These are phyloP conservation scores for Heterococcus sp. DNA, from an alignment of 108 stramenopile genomes.

Conservation along the genomic window DNA sequence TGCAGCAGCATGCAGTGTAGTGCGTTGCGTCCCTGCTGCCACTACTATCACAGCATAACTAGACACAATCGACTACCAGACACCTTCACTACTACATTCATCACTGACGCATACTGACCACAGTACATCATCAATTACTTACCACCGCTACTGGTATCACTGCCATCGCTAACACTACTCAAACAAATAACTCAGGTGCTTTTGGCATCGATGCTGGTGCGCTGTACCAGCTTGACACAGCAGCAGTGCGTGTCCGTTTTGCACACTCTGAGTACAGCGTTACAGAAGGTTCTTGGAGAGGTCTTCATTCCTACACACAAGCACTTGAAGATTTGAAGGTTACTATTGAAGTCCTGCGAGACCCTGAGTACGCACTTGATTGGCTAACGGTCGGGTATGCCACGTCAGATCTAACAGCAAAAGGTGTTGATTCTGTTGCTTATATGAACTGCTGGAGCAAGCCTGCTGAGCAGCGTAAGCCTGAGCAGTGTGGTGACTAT, in stretches of 20 bases:
- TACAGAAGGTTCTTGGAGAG: conserved; percentile 22
- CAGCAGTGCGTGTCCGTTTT: conserved; percentile 49
- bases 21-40: no score
- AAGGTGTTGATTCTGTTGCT: conserved; percentile 62
- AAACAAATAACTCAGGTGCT: conserved; percentile 56
- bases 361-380: conserved; percentile 28
- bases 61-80: no score
- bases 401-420: conserved; percentile 71
- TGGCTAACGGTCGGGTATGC: conserved; percentile 64
- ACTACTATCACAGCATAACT: no score
- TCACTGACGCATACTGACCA: no score
- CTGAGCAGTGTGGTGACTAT: conserved; percentile 70
- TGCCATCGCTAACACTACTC: no score
- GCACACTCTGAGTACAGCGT: conserved; percentile 55
- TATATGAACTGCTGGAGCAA: conserved; percentile 54
- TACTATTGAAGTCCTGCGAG: conserved; percentile 61
- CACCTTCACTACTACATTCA: no score
- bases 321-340: conserved; percentile 60
- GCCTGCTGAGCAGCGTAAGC: background rate
- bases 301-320: conserved; percentile 44
- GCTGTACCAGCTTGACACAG: conserved; percentile 59
- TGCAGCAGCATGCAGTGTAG: no score
- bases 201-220: conserved; percentile 38
- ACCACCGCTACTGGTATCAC: no score
- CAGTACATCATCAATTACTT: no score